Evolutionary conservation across 495 filamentous ascomycete genomes (phyloP).

Genomic region (Aspergillus taichungensis): DNA sequence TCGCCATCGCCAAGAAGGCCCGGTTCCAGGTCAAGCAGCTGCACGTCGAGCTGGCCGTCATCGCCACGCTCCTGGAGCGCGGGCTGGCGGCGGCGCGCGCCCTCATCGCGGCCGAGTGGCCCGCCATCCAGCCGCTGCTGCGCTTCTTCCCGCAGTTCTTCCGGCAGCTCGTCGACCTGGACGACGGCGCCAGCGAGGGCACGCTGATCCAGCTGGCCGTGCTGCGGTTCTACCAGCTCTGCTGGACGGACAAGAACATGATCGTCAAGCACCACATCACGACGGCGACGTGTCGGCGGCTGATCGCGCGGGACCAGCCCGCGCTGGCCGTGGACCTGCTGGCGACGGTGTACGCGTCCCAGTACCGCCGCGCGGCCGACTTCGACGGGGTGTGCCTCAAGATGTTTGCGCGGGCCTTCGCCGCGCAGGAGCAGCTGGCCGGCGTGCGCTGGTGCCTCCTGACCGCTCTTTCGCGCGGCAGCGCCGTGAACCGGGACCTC

Average conservation of each 20-base stretch:
- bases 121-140: slow-evolving; percentile 11
- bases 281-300: slow-evolving; percentile 16
- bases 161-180: slow-evolving; percentile 24
- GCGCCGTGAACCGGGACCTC: slow-evolving; percentile 21
- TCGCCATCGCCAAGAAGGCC: slow-evolving; percentile 17
- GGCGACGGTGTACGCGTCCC: slow-evolving; percentile 30
- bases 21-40: slow-evolving; percentile 21
- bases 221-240: slow-evolving; percentile 33
- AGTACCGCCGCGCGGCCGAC: slow-evolving; percentile 20
- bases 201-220: slow-evolving; percentile 29
- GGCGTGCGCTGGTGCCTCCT: slow-evolving; percentile 39
- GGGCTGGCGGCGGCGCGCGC: slow-evolving; percentile 22
- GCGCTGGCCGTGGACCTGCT: slow-evolving; percentile 27
- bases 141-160: slow-evolving; percentile 30
- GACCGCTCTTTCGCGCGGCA: slow-evolving; percentile 25
- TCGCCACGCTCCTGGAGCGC: slow-evolving; percentile 28
- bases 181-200: slow-evolving; percentile 6
- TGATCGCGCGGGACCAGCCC: slow-evolving; percentile 18
- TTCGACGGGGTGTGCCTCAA: slow-evolving; percentile 37
- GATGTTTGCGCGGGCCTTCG: slow-evolving; percentile 33
- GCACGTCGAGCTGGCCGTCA: slow-evolving; percentile 30
- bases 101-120: slow-evolving; percentile 26
- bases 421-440: slow-evolving; percentile 16
- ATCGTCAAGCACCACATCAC: slow-evolving; percentile 30
- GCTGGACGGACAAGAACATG: slow-evolving; percentile 20